Evolutionary conservation across 345 rosid species (phyloP).

Genomic region (Hibiscus tridactylites): DNA sequence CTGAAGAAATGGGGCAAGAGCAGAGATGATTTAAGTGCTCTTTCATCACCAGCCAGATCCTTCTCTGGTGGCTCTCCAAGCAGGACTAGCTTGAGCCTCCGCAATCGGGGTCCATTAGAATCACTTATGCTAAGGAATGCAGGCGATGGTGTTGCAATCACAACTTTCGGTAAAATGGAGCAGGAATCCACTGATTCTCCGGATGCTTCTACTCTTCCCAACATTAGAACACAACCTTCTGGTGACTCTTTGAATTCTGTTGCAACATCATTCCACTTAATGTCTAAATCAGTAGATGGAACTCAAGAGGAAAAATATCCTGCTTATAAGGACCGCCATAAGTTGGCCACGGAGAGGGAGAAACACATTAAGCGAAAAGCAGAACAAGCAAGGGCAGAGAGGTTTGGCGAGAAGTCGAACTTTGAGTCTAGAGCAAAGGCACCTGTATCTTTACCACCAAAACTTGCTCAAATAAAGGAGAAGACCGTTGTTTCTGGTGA

Average conservation of each 20-base stretch:
- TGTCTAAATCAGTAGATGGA: slow-evolving; percentile 84
- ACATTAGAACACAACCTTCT: slow-evolving; percentile 46
- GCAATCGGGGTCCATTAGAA: slow-evolving; percentile 78
- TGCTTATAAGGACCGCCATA: slow-evolving; percentile 85
- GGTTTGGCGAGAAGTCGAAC: slow-evolving; percentile 39
- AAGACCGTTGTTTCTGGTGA: slow-evolving; percentile 31
- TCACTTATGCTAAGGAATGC: slow-evolving; percentile 81
- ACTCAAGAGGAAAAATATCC: slow-evolving; percentile 81
- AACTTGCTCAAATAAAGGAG: slow-evolving; percentile 75
- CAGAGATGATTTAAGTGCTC: slow-evolving; percentile 73
- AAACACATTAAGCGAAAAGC: slow-evolving; percentile 74
- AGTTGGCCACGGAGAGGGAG: slow-evolving; percentile 86
- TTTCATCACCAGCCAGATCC: slow-evolving; percentile 68
- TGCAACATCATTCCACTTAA: slow-evolving; percentile 72
- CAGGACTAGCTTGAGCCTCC: slow-evolving; percentile 54
- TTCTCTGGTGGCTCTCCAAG: slow-evolving; percentile 68
- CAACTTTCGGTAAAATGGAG: slow-evolving; percentile 66
- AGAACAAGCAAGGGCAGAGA: slow-evolving; percentile 66
- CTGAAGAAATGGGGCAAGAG: slow-evolving; percentile 85
- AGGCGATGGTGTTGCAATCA: slow-evolving; percentile 68
- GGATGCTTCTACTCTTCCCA: slow-evolving; percentile 46
- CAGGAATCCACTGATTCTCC: slow-evolving; percentile 57
- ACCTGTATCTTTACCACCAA: slow-evolving; percentile 47
- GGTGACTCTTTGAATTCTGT: slow-evolving; percentile 55
- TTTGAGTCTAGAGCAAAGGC: slow-evolving; percentile 22